A percentile compares a stretch with the other conserved stretches of the same genome.
These are phyloP conservation scores for Cucurbita ficifolia DNA, from an alignment of 306 rosid species.

Conservation along the genomic window DNA sequence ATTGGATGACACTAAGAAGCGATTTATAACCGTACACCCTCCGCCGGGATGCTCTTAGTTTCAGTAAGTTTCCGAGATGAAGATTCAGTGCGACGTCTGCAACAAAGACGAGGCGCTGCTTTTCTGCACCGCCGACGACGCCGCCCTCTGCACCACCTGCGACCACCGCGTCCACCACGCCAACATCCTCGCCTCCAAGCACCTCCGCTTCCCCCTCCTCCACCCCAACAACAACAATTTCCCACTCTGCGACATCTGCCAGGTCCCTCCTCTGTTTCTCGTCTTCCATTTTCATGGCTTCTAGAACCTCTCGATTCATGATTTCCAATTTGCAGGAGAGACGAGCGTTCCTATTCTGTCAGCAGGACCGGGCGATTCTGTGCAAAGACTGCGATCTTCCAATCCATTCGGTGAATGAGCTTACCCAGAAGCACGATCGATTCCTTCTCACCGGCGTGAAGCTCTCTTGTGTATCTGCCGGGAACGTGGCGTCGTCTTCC, in stretches of 20 bases:
- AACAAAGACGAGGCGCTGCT: conserved; percentile 47
- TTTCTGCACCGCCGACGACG: conserved; percentile 94
- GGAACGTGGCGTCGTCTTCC: conserved; percentile 7
- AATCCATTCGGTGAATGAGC: conserved; percentile 56
- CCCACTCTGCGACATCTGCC: conserved; percentile 77
- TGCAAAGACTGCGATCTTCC: conserved; percentile 70
- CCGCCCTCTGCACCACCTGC: conserved; percentile 65
- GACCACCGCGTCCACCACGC: conserved; percentile 92
- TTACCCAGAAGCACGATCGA: conserved; percentile 54
- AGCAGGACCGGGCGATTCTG: conserved; percentile 70
- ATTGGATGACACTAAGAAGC: too few relatives aligned
- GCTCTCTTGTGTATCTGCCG: conserved; percentile 28
- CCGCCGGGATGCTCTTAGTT: neutral
- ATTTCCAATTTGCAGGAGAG: conserved; percentile 27
- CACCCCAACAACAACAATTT: conserved; percentile 26
- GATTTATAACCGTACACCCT: neutral
- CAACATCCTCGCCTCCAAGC: conserved; percentile 78
- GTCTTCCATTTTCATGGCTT: neutral
- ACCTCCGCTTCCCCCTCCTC: conserved; percentile 69
- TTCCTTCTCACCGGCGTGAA: conserved; percentile 68
- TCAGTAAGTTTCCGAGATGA: conserved; percentile 18
- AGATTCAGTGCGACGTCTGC: conserved; percentile 92
- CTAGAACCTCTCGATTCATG: neutral
- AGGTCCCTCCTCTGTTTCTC: conserved; percentile 13
- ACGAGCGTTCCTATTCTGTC: conserved; percentile 68